Conservation (phyloP, 148 eudicot genomes). For the Rhododendron kiyosumense region DNA sequence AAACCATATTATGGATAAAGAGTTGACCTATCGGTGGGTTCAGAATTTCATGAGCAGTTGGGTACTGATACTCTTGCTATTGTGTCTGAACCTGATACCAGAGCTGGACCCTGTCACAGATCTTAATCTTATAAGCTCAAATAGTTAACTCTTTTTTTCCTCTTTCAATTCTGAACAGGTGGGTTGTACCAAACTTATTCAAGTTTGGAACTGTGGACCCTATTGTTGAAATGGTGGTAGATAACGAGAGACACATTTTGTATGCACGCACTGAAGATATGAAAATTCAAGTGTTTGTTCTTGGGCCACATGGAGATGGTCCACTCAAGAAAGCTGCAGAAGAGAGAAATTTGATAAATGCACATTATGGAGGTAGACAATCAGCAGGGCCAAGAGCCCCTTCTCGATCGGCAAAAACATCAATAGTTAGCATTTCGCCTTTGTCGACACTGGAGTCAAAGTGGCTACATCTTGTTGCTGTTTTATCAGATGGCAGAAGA, state of each 20-base stretch:
- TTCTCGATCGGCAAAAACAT: slow-evolving; percentile 58
- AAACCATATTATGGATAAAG: not conserved
- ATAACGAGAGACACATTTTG: slow-evolving; percentile 82
- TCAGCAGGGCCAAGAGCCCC: slow-evolving; percentile 57
- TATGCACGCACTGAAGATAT: slow-evolving; percentile 95
- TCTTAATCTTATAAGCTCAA: slow-evolving; percentile 10
- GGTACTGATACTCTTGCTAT: not conserved
- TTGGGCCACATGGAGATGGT: slow-evolving; percentile 78
- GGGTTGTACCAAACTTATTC: slow-evolving; percentile 95
- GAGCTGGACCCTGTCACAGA: not conserved
- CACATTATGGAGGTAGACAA: slow-evolving; percentile 63
- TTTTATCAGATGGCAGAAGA: slow-evolving; percentile 94
- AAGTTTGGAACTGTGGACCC: slow-evolving; percentile 97
- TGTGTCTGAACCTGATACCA: not conserved
- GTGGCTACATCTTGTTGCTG: slow-evolving; percentile 89
- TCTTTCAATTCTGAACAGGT: slow-evolving; percentile 42
- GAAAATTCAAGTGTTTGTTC: slow-evolving; percentile 85
- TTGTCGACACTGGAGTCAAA: slow-evolving; percentile 86
- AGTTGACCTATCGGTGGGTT: not conserved
- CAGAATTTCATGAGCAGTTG: not conserved
- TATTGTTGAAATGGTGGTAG: slow-evolving; percentile 88
- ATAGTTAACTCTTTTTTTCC: not conserved
- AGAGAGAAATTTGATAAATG: slow-evolving; percentile 80
- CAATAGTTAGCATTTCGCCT: slow-evolving; percentile 83
- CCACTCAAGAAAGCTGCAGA: slow-evolving; percentile 85